These are phyloP conservation scores for Amanita subjunquillea DNA, from an alignment of 768 basidiomycete species.

Conservation along the genomic window DNA sequence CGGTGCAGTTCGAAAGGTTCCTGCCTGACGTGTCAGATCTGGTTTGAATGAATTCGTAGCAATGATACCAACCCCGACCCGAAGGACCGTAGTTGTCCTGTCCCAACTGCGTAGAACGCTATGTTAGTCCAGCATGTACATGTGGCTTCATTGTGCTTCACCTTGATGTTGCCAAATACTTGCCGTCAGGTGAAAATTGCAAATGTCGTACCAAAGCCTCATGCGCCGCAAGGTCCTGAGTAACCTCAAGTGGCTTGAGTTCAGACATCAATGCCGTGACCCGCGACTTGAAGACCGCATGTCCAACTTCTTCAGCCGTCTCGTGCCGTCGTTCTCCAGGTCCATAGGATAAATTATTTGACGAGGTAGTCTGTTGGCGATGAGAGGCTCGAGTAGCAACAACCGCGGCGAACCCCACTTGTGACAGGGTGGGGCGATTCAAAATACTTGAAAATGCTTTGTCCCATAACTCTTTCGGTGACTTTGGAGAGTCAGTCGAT, in stretches of 20 bases:
- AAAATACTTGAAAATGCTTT: conserved; percentile 4
- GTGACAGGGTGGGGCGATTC: conserved; percentile 2
- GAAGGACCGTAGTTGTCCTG: conserved; percentile 56
- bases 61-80: conserved; percentile 38
- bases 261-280: conserved; percentile 45
- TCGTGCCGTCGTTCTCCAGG: conserved; percentile 17
- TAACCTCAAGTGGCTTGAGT: conserved; percentile 40
- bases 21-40: conserved; percentile 18
- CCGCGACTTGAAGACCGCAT: conserved; percentile 37
- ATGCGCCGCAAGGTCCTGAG: conserved; percentile 56
- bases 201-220: conserved; percentile 59
- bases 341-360: conserved; percentile 13
- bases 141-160: conserved; percentile 14
- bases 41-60: conserved; percentile 3
- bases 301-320: conserved; percentile 19
- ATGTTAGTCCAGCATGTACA: neutral
- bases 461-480: conserved; percentile 9
- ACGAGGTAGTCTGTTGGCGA: conserved; percentile 27
- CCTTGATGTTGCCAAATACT: conserved; percentile 66
- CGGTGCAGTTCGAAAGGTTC: conserved; percentile 51
- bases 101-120: conserved; percentile 39
- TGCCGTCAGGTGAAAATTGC: conserved; percentile 71
- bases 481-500: conserved; percentile 1
- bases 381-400: conserved; percentile 14
- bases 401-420: conserved; percentile 1